These are phyloP conservation scores for Calophaca sinica DNA, from an alignment of 306 rosid species.

Conservation along the genomic window DNA sequence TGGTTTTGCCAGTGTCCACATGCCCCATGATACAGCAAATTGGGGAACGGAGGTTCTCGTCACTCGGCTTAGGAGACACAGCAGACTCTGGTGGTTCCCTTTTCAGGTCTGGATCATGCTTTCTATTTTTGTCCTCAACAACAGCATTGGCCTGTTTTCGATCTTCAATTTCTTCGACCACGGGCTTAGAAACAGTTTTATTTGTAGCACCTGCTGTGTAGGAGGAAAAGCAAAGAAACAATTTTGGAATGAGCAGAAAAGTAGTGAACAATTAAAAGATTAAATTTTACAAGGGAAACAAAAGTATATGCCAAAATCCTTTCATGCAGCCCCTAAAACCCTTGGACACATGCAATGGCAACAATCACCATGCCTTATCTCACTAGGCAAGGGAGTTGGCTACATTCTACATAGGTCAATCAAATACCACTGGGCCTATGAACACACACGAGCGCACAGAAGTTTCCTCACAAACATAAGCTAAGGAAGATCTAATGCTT, in stretches of 20 bases:
- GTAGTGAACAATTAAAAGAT: background rate
- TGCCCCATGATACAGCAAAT: conserved; percentile 99
- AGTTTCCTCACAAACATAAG: background rate
- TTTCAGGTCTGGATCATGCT: conserved; percentile 44
- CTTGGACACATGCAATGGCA: background rate
- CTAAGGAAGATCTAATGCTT: conserved; percentile 12
- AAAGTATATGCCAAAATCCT: conserved; percentile 14
- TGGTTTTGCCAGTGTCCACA: conserved; percentile 97
- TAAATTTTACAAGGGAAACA: conserved; percentile 20
- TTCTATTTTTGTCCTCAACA: conserved; percentile 50
- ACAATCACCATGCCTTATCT: background rate
- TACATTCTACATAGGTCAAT: conserved; percentile 1
- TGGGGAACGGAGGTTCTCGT: conserved; percentile 90
- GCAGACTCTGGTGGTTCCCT: conserved; percentile 47
- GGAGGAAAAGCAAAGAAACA: conserved; percentile 35
- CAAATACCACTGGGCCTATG: background rate
- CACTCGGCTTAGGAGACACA: conserved; percentile 56
- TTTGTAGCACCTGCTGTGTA: conserved; percentile 49
- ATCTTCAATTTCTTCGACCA: conserved; percentile 52
- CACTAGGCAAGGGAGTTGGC: background rate
- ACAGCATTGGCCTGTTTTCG: conserved; percentile 52
- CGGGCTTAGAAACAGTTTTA: conserved; percentile 52
- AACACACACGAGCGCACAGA: background rate
- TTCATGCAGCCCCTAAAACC: background rate
- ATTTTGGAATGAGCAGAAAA: conserved; percentile 22